Base-by-base conservation (phyloP, 202 grass and related monocot genomes). In the Zizania palustris region DNA sequence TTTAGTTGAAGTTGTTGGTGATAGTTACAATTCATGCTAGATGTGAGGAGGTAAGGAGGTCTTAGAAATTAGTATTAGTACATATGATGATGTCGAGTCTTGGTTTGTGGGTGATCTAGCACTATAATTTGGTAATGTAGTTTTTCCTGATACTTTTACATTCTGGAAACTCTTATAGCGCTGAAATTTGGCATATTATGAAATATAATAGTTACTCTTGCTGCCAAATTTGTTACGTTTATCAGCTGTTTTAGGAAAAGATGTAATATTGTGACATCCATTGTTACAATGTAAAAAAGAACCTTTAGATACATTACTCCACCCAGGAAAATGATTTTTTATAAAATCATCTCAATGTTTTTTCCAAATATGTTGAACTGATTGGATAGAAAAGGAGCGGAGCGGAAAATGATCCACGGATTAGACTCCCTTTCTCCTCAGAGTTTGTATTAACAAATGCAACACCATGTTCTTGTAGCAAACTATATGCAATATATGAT, bases 121-220 rank as follows among this genome's bases (percentile, higher is more conserved):
- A 55, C 43, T 42, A 7, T 76, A 20, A 19, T 18, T 63, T 61
- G 43, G 35, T 37, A 70, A 35, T 37, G 3, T 6, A 51, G 16
- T 41, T 41, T 35, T 35, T 51, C 11, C 46, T 21, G 51, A 36
- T 8, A 36, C n/a, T 37, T 38, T 37, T 37, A 11, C 48, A 71
- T 55, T 55, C 36, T 1, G 37, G 43, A 75, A 75, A 49, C 49
- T 37, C 28, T 76, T 49, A 50, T 11, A 39, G 35, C 49, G 12
- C n/a, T 14, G 14, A 63, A 63, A 63, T 63, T 63, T 63, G 60
- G 36, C 35, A n/a, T 75, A 58, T 63, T 75, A 58, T 63, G 33
- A 63, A 75, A 5, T 20, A 42, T 63, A 3, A 10, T 37, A 75
- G 10, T 14, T 63, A 3, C 9, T 37, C 6, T 20, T 15, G 34